These are phyloP conservation scores for Cladosporium colombiae DNA, from an alignment of 2,329 filamentous ascomycete species.

Conservation along the genomic window DNA sequence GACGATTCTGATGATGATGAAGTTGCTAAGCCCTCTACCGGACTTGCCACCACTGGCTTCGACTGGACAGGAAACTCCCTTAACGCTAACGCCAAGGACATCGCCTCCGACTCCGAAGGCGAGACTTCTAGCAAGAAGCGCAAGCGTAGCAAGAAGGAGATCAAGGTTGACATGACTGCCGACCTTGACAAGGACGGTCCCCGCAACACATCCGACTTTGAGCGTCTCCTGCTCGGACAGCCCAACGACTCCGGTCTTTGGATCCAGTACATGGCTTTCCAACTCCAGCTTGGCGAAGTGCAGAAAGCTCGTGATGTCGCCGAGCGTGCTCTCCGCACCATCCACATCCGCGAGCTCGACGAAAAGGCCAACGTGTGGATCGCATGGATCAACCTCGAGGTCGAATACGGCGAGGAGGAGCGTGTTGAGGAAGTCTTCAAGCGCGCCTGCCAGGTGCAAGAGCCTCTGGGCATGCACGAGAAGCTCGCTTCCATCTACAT, in stretches of 20 bases:
- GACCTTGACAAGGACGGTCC: conserved; percentile 87
- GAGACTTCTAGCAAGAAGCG: conserved; percentile 53
- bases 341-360: conserved; percentile 84
- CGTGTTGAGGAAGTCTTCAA: conserved; percentile 84
- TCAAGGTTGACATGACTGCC: conserved; percentile 86
- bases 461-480: conserved; percentile 85
- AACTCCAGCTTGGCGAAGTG: conserved; percentile 87
- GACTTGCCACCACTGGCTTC: conserved; percentile 73
- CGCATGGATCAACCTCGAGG: conserved; percentile 90
- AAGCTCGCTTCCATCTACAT: conserved; percentile 93
- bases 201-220: conserved; percentile 87
- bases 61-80: conserved; percentile 76
- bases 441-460: conserved; percentile 90
- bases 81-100: conserved; percentile 55
- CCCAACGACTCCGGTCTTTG: conserved; percentile 92
- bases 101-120: conserved; percentile 54
- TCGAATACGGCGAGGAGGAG: conserved; percentile 76
- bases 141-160: conserved; percentile 76
- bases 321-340: conserved; percentile 85
- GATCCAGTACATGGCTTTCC: conserved; percentile 99
- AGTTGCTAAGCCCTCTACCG: conserved; percentile 37
- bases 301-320: conserved; percentile 85
- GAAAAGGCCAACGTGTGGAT: conserved; percentile 97
- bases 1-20: conserved; percentile 37
- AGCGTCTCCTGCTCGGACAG: conserved; percentile 86